Percentiles rank a stretch among this genome's conserved stretches.
Evolutionary conservation across 2,329 filamentous ascomycete species (phyloP).

Genomic region (Phaeomoniella chlamydospora): DNA sequence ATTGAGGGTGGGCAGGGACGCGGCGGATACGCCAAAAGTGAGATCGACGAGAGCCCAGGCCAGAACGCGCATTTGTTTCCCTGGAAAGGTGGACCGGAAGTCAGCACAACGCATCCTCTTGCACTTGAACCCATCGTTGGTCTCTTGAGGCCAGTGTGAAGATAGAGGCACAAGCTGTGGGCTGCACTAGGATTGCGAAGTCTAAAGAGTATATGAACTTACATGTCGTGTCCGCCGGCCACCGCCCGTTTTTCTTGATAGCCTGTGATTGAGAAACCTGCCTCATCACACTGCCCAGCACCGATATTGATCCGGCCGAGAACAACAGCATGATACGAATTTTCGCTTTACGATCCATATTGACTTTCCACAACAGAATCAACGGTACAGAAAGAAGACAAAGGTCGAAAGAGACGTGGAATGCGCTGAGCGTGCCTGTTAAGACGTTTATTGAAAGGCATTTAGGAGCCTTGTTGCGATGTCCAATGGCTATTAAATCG

Average conservation of each 20-base stretch:
- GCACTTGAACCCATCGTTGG: no score
- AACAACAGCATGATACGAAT: neutral
- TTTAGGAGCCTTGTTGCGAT: neutral
- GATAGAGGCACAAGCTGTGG: no score
- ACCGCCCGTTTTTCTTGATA: neutral
- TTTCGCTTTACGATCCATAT: neutral
- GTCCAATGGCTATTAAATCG: neutral
- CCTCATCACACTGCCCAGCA: neutral
- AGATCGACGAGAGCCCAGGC: neutral
- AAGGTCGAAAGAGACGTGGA: neutral
- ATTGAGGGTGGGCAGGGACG: slow-evolving; percentile 1
- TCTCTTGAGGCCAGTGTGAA: no score
- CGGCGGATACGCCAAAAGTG: neutral
- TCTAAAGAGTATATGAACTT: no score
- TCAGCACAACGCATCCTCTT: slow-evolving; percentile 1
- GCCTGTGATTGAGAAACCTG: neutral
- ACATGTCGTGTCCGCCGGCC: neutral
- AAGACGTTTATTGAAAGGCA: neutral
- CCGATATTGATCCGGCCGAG: neutral
- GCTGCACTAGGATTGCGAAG: no score
- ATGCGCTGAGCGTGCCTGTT: neutral
- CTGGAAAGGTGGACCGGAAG: neutral
- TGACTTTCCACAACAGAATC: neutral
- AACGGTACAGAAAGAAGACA: slow-evolving; percentile 1
- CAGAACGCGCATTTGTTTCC: neutral